Conservation (phyloP, 1,284 basidiomycete genomes). For the Puccinia polysora region DNA sequence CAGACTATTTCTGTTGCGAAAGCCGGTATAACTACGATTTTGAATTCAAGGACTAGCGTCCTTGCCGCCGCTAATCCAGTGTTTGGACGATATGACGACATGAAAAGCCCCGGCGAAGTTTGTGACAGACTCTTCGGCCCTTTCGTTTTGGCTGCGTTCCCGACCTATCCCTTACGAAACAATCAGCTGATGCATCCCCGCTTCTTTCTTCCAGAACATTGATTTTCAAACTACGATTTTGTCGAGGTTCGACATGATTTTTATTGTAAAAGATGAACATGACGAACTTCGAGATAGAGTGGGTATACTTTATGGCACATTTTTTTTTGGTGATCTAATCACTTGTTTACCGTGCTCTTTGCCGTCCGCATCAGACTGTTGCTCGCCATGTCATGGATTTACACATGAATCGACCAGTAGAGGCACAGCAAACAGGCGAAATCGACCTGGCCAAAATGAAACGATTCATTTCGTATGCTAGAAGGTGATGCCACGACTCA, state of each 20-base stretch:
- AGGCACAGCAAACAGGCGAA: constrained; percentile 73
- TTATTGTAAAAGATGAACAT: constrained; percentile 98
- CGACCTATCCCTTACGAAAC: not conserved
- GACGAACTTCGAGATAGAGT: constrained; percentile 88
- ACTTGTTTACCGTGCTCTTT: constrained; percentile 33
- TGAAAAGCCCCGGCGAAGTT: constrained; percentile 90
- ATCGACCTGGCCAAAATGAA: constrained; percentile 98
- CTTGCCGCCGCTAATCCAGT: constrained; percentile 98
- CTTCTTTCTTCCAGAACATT: constrained; percentile 66
- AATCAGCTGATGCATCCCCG: not conserved
- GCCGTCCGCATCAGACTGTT: constrained; percentile 73
- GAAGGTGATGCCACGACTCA: constrained; percentile 62
- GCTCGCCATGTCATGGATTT: constrained; percentile 98
- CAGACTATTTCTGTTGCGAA: constrained; percentile 99
- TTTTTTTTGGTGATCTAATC: not conserved
- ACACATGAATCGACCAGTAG: constrained; percentile 83
- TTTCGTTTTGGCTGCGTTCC: not conserved
- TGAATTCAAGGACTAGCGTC: constrained; percentile 93
- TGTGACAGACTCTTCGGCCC: constrained; percentile 42
- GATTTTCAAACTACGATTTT: constrained; percentile 98
- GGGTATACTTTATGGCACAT: constrained; percentile 47
- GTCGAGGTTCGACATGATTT: constrained; percentile 99
- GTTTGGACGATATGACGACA: constrained; percentile 97
- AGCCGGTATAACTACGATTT: constrained; percentile 95
- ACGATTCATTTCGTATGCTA: constrained; percentile 91